These are phyloP conservation scores for Choanephora cucurbitarum DNA, from an alignment of 371 early-diverging fungal genomes.

Conservation along the genomic window DNA sequence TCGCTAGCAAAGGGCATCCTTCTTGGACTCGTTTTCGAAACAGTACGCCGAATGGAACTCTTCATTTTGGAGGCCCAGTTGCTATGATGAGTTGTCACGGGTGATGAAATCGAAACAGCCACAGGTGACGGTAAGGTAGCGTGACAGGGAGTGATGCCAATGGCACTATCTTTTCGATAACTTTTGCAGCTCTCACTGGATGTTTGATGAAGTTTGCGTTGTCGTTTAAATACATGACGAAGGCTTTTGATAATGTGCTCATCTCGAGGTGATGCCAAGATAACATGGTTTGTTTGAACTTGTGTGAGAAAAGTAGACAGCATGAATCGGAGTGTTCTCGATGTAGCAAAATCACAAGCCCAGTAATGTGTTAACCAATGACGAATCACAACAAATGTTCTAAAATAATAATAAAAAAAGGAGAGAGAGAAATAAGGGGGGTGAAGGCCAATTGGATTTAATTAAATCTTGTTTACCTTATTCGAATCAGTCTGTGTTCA, in stretches of 20 bases:
- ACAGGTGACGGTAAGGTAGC: slow-evolving; percentile 17
- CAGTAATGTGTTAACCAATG: slow-evolving; percentile 55
- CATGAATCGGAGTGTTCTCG: slow-evolving; percentile 48
- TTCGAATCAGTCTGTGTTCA: slow-evolving; percentile 40
- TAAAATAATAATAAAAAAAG: too few relatives aligned
- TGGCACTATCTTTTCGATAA: slow-evolving; percentile 37
- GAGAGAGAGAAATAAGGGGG: background rate
- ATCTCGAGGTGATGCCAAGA: slow-evolving; percentile 44
- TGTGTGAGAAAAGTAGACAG: slow-evolving; percentile 49
- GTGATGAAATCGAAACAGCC: background rate
- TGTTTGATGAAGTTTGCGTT: slow-evolving; percentile 29
- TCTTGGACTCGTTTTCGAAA: too few relatives aligned
- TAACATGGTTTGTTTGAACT: slow-evolving; percentile 41
- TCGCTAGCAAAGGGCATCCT: too few relatives aligned
- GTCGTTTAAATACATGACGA: slow-evolving; percentile 43
- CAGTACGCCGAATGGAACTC: background rate
- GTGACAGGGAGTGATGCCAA: slow-evolving; percentile 19
- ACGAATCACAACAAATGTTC: slow-evolving; percentile 55
- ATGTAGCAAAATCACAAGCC: slow-evolving; percentile 44
- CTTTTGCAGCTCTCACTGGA: background rate
- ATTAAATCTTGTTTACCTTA: slow-evolving; percentile 34
- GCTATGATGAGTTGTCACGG: too few relatives aligned
- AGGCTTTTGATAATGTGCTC: slow-evolving; percentile 45
- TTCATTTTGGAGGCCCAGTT: background rate
- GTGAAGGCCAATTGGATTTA: background rate